phyloP scores from a whole-genome alignment of 305 asterid genomes.

The Petunia hybrid region DNA sequence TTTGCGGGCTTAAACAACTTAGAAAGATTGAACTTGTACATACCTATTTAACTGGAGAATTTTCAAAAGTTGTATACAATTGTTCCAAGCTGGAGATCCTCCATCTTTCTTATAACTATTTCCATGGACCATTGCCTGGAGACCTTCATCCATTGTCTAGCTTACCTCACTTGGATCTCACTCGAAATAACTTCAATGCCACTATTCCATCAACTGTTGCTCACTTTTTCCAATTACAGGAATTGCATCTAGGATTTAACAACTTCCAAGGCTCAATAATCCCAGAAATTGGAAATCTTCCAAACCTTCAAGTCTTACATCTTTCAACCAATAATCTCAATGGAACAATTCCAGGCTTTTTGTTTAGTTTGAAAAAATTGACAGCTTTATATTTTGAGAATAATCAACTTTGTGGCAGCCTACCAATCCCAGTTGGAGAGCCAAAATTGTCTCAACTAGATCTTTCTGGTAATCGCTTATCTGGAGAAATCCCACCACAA shows the following conservation, averaged over 20 bases:
- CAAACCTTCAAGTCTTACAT: slow-evolving; percentile 19
- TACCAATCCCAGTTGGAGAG: background rate
- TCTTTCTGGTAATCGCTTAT: background rate
- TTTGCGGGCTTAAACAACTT: too few relatives aligned
- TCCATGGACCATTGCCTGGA: slow-evolving; percentile 25
- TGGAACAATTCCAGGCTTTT: background rate
- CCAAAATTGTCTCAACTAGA: background rate
- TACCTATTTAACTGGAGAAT: too few relatives aligned
- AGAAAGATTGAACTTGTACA: too few relatives aligned
- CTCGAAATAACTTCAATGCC: slow-evolving; percentile 6
- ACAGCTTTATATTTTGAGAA: background rate
- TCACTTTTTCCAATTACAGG: slow-evolving; percentile 5
- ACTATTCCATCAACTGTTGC: slow-evolving; percentile 27
- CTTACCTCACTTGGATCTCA: slow-evolving; percentile 2
- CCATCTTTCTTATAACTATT: slow-evolving; percentile 4
- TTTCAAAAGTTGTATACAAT: too few relatives aligned
- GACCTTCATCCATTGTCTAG: background rate
- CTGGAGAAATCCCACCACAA: slow-evolving; percentile 15
- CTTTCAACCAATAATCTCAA: slow-evolving; percentile 15
- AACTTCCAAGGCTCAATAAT: background rate
- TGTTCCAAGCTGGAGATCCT: slow-evolving; percentile 3
- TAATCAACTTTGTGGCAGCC: slow-evolving; percentile 10
- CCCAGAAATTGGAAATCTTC: slow-evolving; percentile 26
- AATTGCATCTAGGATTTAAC: background rate
- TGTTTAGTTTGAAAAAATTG: slow-evolving; percentile 15